Base-by-base conservation (phyloP, 139 green algal genomes). In the Trebouxia sp. region DNA sequence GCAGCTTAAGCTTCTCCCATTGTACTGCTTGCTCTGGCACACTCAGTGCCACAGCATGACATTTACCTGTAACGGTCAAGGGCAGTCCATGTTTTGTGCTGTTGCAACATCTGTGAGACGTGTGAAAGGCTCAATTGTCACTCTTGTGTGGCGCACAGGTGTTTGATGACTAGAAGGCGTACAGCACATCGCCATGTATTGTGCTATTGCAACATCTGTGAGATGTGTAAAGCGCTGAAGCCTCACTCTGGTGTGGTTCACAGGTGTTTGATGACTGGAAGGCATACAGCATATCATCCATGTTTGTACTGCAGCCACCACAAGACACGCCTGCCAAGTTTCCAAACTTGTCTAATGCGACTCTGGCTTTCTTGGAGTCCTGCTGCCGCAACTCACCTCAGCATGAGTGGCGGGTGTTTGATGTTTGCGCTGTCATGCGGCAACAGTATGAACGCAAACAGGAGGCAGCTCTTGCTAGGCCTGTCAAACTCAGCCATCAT, bases 241-340 rank as follows among this genome's bases (percentile, higher is more conserved):
- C 12, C 5, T 10, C 24, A 28, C 66, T 62, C 22, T 53, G 39
- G 15, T 65, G 70, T 38, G 17, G 38, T 58, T 15, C 32, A 24
- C 83, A 87, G 82, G 80, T 91, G 17, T 92, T 92, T 83, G 88
- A 92, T 80, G 88, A 92, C 37, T 92, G 83, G 85, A 92, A 92
- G 84, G 65, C 65, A 8, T 87, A 83, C 39, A 76, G 26, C 48
- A 76, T 76, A 58, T 12, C 75, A 37, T 58, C n/a, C 81, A 87
- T 75, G n/a, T 70, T 78, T 62, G 72, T 48, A 35, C 48, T n/a
- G 15, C 55, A 15, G 6, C 5, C 8, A 12, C 24, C 22, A 20
- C 55, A 58, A 65, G 45, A 12, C 11, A 47, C 32, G 30, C 15
- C 39, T 17, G 43, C 51, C 48, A 75, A 83, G 42, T 39, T 76